Conservation (phyloP, 2,329 filamentous ascomycete genomes). For the Colletotrichum falcatum region DNA sequence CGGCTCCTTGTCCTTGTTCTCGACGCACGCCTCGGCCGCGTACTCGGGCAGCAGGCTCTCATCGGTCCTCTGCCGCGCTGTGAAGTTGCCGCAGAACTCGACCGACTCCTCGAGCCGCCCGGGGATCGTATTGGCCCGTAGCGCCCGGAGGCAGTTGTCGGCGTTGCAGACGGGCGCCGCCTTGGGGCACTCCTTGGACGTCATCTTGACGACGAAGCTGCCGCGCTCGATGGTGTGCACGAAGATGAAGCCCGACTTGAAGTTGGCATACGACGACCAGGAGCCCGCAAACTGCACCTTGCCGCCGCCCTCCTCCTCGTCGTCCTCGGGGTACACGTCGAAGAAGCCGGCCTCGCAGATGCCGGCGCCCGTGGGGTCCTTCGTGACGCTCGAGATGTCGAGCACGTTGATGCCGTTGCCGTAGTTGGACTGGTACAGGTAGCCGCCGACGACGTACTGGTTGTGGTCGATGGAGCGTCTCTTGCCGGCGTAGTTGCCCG, state of each 20-base stretch:
- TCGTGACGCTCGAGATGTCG: constrained; percentile 48
- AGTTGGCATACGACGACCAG: constrained; percentile 43
- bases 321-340: constrained; percentile 56
- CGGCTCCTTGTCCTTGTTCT: constrained; percentile 24
- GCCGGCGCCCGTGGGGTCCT: constrained; percentile 51
- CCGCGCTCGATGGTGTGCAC: constrained; percentile 45
- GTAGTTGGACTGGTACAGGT: constrained; percentile 60
- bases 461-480: constrained; percentile 51
- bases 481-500: constrained; percentile 55
- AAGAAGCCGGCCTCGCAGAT: constrained; percentile 60
- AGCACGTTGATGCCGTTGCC: constrained; percentile 54
- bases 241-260: constrained; percentile 44
- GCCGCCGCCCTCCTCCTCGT: constrained; percentile 43
- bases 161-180: constrained; percentile 38
- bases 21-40: constrained; percentile 39
- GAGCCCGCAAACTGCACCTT: constrained; percentile 41
- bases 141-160: constrained; percentile 43
- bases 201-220: constrained; percentile 44
- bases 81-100: constrained; percentile 43
- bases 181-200: constrained; percentile 40
- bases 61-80: constrained; percentile 29
- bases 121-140: constrained; percentile 39
- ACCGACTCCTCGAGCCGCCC: constrained; percentile 42
- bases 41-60: constrained; percentile 39
- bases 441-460: constrained; percentile 56